These are phyloP conservation scores for Fusarium udum DNA, from an alignment of 2,329 filamentous ascomycete species.

Conservation along the genomic window DNA sequence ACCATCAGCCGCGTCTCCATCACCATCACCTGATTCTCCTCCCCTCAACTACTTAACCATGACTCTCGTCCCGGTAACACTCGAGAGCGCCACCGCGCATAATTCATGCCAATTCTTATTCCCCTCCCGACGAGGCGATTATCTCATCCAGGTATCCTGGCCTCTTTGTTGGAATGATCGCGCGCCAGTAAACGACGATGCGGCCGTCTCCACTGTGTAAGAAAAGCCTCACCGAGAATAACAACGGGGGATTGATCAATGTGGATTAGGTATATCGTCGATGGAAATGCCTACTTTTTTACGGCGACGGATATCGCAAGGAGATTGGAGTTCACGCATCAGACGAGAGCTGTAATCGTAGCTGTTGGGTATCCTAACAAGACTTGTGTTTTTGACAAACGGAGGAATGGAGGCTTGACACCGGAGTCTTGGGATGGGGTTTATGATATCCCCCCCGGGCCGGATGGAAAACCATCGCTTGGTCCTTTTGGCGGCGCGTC, in stretches of 20 bases:
- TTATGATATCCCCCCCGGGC: constrained; percentile 33
- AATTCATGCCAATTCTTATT: constrained; percentile 35
- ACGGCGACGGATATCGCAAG: constrained; percentile 45
- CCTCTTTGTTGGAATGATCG: constrained; percentile 43
- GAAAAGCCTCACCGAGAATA: constrained; percentile 7
- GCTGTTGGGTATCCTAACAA: constrained; percentile 46
- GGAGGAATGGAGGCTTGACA: constrained; percentile 45
- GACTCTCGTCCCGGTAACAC: neutral
- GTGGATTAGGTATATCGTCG: constrained; percentile 45
- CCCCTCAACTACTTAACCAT: neutral
- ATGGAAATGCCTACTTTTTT: constrained; percentile 49
- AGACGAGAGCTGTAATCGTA: constrained; percentile 43
- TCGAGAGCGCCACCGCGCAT: constrained; percentile 13
- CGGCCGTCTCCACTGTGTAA: constrained; percentile 41
- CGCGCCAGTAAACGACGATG: constrained; percentile 18
- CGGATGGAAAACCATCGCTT: constrained; percentile 31
- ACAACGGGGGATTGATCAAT: neutral
- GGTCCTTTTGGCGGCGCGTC: constrained; percentile 53
- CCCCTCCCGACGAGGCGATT: constrained; percentile 36
- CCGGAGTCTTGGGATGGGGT: constrained; percentile 31
- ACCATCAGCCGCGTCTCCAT: neutral
- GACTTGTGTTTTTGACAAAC: constrained; percentile 41
- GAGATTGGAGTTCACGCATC: constrained; percentile 40
- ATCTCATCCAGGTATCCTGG: constrained; percentile 44
- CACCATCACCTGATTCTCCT: neutral